Conservation (phyloP, 148 eudicot species). For the Camellia sinensis region DNA sequence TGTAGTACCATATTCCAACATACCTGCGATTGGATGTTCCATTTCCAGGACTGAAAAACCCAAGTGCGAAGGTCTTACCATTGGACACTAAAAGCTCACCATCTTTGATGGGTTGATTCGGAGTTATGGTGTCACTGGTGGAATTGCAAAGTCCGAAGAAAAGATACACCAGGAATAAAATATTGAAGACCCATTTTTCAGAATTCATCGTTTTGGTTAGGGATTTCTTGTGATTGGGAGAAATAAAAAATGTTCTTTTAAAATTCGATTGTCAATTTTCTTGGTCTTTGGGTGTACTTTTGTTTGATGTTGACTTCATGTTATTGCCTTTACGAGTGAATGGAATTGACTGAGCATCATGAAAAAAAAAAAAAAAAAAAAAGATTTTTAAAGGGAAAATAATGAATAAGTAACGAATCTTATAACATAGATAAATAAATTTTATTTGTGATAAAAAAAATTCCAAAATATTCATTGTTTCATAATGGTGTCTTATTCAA, state of each 20-base stretch:
- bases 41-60: constrained; percentile 23
- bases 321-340: not conserved
- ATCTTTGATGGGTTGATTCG: constrained; percentile 1
- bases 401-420: no score
- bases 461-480: no score
- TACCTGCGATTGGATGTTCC: constrained; percentile 6
- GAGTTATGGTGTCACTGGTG: constrained; percentile 7
- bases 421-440: no score
- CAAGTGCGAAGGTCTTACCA: constrained; percentile 13
- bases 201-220: not conserved
- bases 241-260: no score
- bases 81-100: constrained; percentile 13
- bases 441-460: no score
- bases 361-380: not conserved
- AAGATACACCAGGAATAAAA: not conserved
- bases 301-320: not conserved
- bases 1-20: constrained; percentile 27
- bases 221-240: not conserved
- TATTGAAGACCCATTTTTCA: not conserved
- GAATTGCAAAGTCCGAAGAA: not conserved
- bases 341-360: not conserved
- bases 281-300: not conserved
- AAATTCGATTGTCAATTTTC: not conserved
- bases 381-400: no score
- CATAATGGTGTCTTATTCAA: no score